Percentiles rank a stretch among this genome's conserved stretches.
phyloP scores from a whole-genome alignment of 2,329 filamentous ascomycete genomes.

The Trichoderma simmonsii region DNA sequence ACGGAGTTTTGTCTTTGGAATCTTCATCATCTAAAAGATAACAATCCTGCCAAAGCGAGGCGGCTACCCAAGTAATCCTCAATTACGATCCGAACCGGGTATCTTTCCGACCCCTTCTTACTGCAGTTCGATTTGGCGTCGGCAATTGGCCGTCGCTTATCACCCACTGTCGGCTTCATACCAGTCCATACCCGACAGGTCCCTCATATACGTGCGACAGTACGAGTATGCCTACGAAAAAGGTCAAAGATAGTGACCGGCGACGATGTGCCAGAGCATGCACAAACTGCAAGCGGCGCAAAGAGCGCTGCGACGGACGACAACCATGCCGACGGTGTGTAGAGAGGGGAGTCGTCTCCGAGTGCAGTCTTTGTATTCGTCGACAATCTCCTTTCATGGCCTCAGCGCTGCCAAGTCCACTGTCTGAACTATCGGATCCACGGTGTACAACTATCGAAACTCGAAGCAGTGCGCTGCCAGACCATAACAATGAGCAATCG shows the following conservation, averaged over 20 bases:
- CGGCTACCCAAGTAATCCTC: not conserved
- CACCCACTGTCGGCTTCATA: not conserved
- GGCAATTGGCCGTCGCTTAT: not conserved
- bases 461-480: not conserved
- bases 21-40: not conserved
- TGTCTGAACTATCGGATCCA: not conserved
- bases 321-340: not conserved
- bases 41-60: not conserved
- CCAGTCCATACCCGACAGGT: not conserved
- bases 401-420: not conserved
- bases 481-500: not conserved
- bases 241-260: not conserved
- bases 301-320: not conserved
- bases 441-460: not conserved
- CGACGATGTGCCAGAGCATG: not conserved
- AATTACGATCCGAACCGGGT: not conserved
- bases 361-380: not conserved
- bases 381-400: not conserved
- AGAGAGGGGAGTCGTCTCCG: not conserved
- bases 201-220: not conserved
- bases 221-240: not conserved
- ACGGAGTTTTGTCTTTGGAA: not conserved
- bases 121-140: not conserved
- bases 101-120: not conserved
- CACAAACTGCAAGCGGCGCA: slow-evolving; percentile 4